phyloP scores from a whole-genome alignment of 257 asterid species.

The Solanum paucissectum region DNA sequence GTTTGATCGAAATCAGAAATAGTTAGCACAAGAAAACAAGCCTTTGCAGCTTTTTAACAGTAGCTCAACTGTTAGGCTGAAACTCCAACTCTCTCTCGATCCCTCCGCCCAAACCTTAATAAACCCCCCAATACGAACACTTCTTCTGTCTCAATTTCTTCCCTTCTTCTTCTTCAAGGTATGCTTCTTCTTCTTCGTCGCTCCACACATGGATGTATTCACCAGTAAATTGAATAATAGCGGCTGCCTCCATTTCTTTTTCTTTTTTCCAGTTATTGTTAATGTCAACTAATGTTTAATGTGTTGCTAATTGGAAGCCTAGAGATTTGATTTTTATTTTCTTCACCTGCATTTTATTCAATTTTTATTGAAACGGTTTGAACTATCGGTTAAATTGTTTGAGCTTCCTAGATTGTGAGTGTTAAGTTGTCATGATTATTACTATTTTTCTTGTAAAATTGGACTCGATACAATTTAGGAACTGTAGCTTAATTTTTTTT shows the following conservation, averaged over 20 bases:
- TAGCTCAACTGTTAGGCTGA: conserved; percentile 1
- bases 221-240: neutral
- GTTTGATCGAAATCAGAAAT: conserved; percentile 1
- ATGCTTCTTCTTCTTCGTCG: neutral
- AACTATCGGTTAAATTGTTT: neutral
- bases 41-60: neutral
- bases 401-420: neutral
- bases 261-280: too few species aligned
- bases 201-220: neutral
- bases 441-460: neutral
- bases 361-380: neutral
- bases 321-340: neutral
- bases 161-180: neutral
- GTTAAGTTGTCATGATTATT: neutral
- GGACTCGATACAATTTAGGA: neutral
- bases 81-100: conserved; percentile 15
- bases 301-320: neutral
- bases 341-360: neutral
- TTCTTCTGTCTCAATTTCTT: neutral
- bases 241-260: too few species aligned
- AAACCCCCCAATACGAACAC: neutral
- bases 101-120: conserved; percentile 9
- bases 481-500: neutral
- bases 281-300: neutral
- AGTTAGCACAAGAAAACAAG: neutral